phyloP scores from a whole-genome alignment of 495 filamentous ascomycete genomes.

The Aspergillus ostianus region DNA sequence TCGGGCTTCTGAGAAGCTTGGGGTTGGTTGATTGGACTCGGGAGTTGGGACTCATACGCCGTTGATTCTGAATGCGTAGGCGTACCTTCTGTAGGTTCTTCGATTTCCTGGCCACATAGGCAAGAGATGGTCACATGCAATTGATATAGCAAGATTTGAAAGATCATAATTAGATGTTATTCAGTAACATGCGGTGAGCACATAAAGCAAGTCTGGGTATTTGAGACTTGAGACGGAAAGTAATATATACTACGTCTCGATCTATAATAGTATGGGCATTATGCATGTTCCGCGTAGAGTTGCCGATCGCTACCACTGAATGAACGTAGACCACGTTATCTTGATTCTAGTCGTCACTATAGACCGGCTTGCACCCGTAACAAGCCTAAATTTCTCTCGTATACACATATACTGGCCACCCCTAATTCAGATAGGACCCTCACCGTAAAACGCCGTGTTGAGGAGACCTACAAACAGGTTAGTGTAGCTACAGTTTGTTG shows the following conservation, averaged over 20 bases:
- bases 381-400: too few species aligned
- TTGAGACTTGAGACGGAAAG: too few species aligned
- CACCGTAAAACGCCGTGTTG: not conserved
- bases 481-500: not conserved
- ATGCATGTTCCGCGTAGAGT: too few species aligned
- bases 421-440: not conserved
- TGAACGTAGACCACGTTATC: too few species aligned
- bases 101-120: not conserved
- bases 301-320: too few species aligned
- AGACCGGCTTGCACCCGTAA: too few species aligned
- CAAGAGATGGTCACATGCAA: not conserved
- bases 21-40: not conserved
- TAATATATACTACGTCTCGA: too few species aligned
- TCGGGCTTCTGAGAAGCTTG: not conserved
- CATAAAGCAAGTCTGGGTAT: not conserved
- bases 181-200: not conserved
- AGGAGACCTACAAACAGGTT: not conserved
- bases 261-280: too few species aligned
- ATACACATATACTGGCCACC: not conserved
- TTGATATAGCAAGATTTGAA: not conserved
- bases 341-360: too few species aligned
- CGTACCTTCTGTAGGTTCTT: not conserved
- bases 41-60: not conserved
- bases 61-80: not conserved
- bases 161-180: not conserved